Evolutionary conservation across 192 early-diverging fungal species (phyloP).

Genomic region (Diversispora epigaea): DNA sequence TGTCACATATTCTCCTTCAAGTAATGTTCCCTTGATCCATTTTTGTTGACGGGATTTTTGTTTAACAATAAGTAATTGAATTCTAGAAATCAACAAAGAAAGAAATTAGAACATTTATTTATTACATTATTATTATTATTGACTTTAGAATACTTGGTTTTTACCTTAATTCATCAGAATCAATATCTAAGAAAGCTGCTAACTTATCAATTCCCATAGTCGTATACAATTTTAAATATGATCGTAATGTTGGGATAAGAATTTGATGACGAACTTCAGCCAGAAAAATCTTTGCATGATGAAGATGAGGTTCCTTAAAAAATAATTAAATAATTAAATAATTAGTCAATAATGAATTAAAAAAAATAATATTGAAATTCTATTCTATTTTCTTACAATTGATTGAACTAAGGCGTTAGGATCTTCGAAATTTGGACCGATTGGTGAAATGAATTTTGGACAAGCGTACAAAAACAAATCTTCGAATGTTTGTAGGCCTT

Average conservation of each 20-base stretch:
- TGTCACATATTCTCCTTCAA: slow-evolving; percentile 78
- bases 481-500: slow-evolving; percentile 75
- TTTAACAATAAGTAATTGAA: slow-evolving; percentile 90
- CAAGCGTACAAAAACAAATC: slow-evolving; percentile 90
- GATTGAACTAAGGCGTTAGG: slow-evolving; percentile 38
- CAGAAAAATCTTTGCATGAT: slow-evolving; percentile 86
- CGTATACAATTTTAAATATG: slow-evolving; percentile 95
- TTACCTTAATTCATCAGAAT: slow-evolving; percentile 69
- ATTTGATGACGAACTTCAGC: slow-evolving; percentile 84
- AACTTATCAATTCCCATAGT: slow-evolving; percentile 87
- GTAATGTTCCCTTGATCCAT: slow-evolving; percentile 75
- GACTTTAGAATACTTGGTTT: not conserved
- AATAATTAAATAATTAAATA: not conserved
- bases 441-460: slow-evolving; percentile 94
- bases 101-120: too few relatives aligned
- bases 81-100: slow-evolving; percentile 38
- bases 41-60: slow-evolving; percentile 90
- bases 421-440: slow-evolving; percentile 81
- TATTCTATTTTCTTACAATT: slow-evolving; percentile 19
- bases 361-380: not conserved
- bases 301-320: slow-evolving; percentile 63
- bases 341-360: not conserved
- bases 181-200: slow-evolving; percentile 82
- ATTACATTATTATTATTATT: not conserved
- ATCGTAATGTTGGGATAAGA: slow-evolving; percentile 82